Conservation (phyloP, 495 filamentous ascomycete species). For the Penicillium angulare region DNA sequence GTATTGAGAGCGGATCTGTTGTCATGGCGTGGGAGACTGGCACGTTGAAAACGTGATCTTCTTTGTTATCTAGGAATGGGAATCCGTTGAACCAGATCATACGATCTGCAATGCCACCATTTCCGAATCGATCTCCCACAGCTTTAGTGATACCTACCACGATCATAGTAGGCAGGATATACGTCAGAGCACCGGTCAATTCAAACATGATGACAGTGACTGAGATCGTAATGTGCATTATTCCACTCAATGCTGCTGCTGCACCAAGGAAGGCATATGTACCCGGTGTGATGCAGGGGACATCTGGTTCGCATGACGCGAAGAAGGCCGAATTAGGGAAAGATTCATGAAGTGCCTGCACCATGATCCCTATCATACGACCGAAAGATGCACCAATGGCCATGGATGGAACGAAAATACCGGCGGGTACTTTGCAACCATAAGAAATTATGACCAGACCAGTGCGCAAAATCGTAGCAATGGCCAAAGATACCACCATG, state of each 20-base stretch:
- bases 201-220: slow-evolving; percentile 99
- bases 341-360: slow-evolving; percentile 83
- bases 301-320: slow-evolving; percentile 80
- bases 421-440: slow-evolving; percentile 95
- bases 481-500: slow-evolving; percentile 75
- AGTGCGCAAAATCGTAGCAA: slow-evolving; percentile 78
- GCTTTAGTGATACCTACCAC: slow-evolving; percentile 97
- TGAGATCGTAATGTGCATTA: slow-evolving; percentile 96
- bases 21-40: slow-evolving; percentile 95
- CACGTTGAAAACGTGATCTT: slow-evolving; percentile 96
- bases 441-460: slow-evolving; percentile 95
- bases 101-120: slow-evolving; percentile 94
- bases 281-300: slow-evolving; percentile 94
- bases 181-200: slow-evolving; percentile 88
- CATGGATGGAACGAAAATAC: slow-evolving; percentile 98
- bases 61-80: slow-evolving; percentile 96
- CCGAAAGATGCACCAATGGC: slow-evolving; percentile 94
- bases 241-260: slow-evolving; percentile 91
- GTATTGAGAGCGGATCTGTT: slow-evolving; percentile 67
- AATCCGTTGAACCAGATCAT: slow-evolving; percentile 99
- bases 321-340: slow-evolving; percentile 83
- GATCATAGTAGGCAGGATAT: slow-evolving; percentile 97
- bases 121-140: slow-evolving; percentile 85
- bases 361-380: slow-evolving; percentile 88
- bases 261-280: slow-evolving; percentile 96